phyloP scores from a whole-genome alignment of 1,284 basidiomycete species.

The Gymnopus androsaceus region DNA sequence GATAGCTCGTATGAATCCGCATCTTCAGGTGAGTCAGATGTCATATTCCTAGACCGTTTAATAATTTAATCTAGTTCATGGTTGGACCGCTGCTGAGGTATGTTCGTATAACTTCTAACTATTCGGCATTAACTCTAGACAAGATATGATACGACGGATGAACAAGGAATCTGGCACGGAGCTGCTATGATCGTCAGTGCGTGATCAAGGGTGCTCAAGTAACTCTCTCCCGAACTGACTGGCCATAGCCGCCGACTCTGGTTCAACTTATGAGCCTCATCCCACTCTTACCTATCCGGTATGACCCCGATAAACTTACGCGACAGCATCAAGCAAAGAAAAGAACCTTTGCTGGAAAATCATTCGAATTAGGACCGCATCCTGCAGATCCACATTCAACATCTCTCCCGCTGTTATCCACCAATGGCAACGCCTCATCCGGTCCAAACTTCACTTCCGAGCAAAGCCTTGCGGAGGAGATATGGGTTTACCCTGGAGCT shows the following conservation, averaged over 20 bases:
- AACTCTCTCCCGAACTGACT: background rate
- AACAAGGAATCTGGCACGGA: constrained; percentile 80
- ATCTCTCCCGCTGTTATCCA: constrained; percentile 31
- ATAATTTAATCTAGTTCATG: constrained; percentile 58
- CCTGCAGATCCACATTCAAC: constrained; percentile 69
- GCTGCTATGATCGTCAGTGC: constrained; percentile 83
- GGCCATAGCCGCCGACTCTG: constrained; percentile 68
- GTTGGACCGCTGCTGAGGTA: constrained; percentile 82
- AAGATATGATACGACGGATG: constrained; percentile 85
- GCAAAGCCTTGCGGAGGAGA: constrained; percentile 65
- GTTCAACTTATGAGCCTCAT: constrained; percentile 77
- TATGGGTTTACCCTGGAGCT: constrained; percentile 77
- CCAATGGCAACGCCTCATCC: constrained; percentile 18
- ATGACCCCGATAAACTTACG: constrained; percentile 58
- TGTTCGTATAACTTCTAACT: constrained; percentile 8
- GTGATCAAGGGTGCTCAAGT: constrained; percentile 33
- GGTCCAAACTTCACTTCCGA: constrained; percentile 43
- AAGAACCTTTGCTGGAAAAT: constrained; percentile 27
- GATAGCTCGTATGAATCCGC: constrained; percentile 67
- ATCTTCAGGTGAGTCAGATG: constrained; percentile 48
- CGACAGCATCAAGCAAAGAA: constrained; percentile 18
- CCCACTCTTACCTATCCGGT: constrained; percentile 78
- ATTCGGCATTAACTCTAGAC: constrained; percentile 2
- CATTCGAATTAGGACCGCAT: constrained; percentile 66
- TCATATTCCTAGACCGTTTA: no score